Base-by-base conservation (phyloP, 768 basidiomycete genomes). In the Tulasnella sp. region DNA sequence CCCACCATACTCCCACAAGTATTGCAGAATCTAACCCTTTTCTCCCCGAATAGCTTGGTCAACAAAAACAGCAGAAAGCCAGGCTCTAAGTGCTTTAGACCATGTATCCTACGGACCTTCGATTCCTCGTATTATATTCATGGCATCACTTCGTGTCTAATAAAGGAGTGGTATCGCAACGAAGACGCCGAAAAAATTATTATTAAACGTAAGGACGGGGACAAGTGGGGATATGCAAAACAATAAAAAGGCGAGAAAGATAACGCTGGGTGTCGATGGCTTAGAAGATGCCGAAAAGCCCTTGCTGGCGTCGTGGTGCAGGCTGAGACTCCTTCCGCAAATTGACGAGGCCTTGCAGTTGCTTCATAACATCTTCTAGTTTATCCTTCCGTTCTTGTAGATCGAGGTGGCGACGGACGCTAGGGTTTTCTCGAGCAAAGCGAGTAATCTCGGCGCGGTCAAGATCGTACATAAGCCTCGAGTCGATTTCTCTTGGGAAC, bases 401-500 rank as follows among this genome's bases (percentile, higher is more conserved):
- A 77, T 99, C 96, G 25, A 99, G 86, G 82, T 99, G 97, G 71
- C 86, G 86, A 78, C 91, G 85, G 75, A 99, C 89, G n/a, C 84
- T 84, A 0, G 97, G 97, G 82, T 99, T 99, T 86, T 99, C 97
- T 67, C 93, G 89, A 0, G 97, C 97, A 84, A 99, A 99, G 77
- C 90, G 89, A 39, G 91, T 84, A 54, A 98, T 95, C 82, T 98
- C 95, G 69, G 87, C 88, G 0, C 94, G 90, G 82, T 97, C 92
- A n/a, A 98, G 87, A 82, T 97, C 93, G 80, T 98, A 97, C 37
- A 97, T 87, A 71, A 99, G 84, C 34, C 96, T 88, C 29, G 94
- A 93, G 82, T 99, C 97, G 76, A 99, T 98, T 84, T 98, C 97
- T 39, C 97, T 90, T 78, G 97, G 97, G 86, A 99, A 98, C 93